Conservation (phyloP, 805 yeast genomes). For the Metschnikowia gruessii region DNA sequence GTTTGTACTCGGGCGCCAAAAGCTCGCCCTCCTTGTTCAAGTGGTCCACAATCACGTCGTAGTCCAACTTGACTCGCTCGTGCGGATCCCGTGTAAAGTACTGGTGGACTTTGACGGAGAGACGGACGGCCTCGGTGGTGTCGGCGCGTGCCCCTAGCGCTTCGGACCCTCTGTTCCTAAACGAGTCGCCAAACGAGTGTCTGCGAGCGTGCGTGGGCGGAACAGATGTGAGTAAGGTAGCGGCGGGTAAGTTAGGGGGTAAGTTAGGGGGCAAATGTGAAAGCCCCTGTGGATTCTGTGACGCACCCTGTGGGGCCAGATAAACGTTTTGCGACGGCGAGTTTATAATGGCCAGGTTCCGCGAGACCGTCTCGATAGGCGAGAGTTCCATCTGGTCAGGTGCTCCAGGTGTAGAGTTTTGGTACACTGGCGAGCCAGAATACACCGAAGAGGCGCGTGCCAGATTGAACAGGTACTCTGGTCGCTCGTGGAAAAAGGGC, state of each 20-base stretch:
- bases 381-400: neutral
- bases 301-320: too few species aligned
- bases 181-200: constrained; percentile 4
- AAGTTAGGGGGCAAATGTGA: too few species aligned
- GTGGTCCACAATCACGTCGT: constrained; percentile 2
- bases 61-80: constrained; percentile 37
- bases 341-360: neutral
- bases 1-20: constrained; percentile 3
- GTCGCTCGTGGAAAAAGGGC: neutral
- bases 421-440: neutral
- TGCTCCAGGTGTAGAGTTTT: neutral
- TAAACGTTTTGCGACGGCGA: neutral
- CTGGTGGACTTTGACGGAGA: constrained; percentile 21
- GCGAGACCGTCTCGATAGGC: neutral
- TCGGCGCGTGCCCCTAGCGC: neutral
- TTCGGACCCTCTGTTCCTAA: neutral
- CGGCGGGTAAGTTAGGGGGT: too few species aligned
- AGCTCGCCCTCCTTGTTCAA: constrained; percentile 1
- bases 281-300: too few species aligned
- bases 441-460: neutral
- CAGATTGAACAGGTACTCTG: neutral
- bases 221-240: too few species aligned
- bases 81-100: constrained; percentile 41
- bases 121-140: neutral
- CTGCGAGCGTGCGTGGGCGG: constrained; percentile 3